Conservation (phyloP, 2,329 filamentous ascomycete genomes). For the Apiospora phragmitis region DNA sequence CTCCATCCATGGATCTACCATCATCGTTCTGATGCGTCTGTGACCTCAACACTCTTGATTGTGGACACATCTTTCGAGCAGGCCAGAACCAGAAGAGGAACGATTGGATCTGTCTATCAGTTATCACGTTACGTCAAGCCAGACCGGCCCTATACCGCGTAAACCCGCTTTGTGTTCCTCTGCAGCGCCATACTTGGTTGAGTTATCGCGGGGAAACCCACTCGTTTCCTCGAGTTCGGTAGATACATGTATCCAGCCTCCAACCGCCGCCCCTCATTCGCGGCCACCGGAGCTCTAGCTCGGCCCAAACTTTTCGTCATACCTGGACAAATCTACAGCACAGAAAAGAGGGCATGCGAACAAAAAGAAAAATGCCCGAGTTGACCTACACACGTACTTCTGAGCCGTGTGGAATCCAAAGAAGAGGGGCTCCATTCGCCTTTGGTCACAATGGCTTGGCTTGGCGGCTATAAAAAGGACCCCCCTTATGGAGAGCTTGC, state of each 20-base stretch:
- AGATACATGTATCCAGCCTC: slow-evolving; percentile 1
- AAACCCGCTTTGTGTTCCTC: not conserved
- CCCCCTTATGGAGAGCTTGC: not conserved
- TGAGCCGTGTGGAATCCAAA: not conserved
- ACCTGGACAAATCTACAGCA: not conserved
- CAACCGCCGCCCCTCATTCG: not conserved
- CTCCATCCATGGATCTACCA: not conserved
- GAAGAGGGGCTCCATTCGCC: not conserved
- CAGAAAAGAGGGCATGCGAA: not conserved
- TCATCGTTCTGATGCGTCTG: slow-evolving; percentile 4
- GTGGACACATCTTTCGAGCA: not conserved
- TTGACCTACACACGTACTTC: not conserved
- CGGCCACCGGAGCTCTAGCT: not conserved
- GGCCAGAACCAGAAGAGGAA: not conserved
- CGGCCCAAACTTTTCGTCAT: not conserved
- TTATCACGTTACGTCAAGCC: slow-evolving; percentile 2
- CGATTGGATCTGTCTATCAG: not conserved
- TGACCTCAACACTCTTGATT: not conserved
- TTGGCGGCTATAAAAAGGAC: not conserved
- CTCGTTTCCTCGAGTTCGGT: not conserved
- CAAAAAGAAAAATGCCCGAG: not conserved
- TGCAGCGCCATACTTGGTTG: not conserved
- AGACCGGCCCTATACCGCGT: not conserved
- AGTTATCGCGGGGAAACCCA: not conserved
- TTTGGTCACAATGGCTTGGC: not conserved